Percentiles rank a stretch among this genome's conserved stretches.
These are phyloP conservation scores for Ceratobasidium theobromae DNA, from an alignment of 1,284 basidiomycete species.

Conservation along the genomic window DNA sequence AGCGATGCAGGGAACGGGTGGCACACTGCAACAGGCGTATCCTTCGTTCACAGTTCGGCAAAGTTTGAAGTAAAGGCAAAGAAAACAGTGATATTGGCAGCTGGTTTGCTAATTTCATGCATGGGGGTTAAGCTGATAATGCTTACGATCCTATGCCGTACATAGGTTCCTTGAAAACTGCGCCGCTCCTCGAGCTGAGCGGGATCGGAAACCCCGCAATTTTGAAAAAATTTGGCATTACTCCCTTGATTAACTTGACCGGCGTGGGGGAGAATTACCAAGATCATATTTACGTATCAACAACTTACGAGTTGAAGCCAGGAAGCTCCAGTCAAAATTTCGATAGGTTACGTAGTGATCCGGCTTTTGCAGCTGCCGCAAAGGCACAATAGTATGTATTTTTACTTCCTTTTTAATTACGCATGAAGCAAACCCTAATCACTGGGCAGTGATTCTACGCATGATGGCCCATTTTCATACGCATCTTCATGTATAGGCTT, in stretches of 20 bases:
- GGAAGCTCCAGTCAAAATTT: constrained; percentile 30
- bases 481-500: constrained; percentile 30
- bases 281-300: constrained; percentile 41
- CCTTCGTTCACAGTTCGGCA: constrained; percentile 39
- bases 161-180: constrained; percentile 46
- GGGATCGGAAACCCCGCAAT: constrained; percentile 50
- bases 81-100: constrained; percentile 48
- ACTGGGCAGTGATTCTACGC: constrained; percentile 30
- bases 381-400: constrained; percentile 30
- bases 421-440: not conserved
- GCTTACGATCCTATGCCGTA: not conserved
- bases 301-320: constrained; percentile 32
- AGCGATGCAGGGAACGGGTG: constrained; percentile 32
- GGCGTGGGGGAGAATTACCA: constrained; percentile 50
- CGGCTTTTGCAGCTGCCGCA: constrained; percentile 19
- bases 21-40: constrained; percentile 38
- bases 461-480: constrained; percentile 26
- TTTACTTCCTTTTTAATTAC: not conserved
- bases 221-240: constrained; percentile 45
- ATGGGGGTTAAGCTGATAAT: too few species aligned
- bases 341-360: constrained; percentile 30
- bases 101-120: too few species aligned
- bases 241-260: constrained; percentile 45
- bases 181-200: constrained; percentile 52
- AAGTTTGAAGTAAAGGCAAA: constrained; percentile 38